phyloP scores from a whole-genome alignment of 768 basidiomycete species.

The Pleurotus salmoneostramineus region DNA sequence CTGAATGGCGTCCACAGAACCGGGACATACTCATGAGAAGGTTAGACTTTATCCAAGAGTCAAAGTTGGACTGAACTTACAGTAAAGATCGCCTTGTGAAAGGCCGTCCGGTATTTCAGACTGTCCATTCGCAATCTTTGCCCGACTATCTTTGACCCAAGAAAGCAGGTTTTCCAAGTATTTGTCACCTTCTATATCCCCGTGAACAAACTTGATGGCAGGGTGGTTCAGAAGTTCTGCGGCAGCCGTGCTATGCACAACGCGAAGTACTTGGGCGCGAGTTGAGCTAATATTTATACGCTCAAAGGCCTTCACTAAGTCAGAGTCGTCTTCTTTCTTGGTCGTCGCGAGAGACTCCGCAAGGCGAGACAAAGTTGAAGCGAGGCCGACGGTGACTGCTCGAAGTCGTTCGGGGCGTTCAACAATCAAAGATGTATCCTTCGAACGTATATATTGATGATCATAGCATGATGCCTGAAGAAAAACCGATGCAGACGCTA shows the following conservation, averaged over 20 bases:
- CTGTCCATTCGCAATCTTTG: conserved; percentile 55
- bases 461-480: conserved; percentile 72
- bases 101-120: conserved; percentile 75
- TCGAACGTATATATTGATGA: conserved; percentile 76
- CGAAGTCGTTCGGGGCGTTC: conserved; percentile 88
- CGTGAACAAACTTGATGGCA: conserved; percentile 74
- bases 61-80: conserved; percentile 37
- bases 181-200: conserved; percentile 61
- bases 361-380: conserved; percentile 73
- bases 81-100: conserved; percentile 79
- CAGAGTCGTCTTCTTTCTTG: conserved; percentile 25
- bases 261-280: conserved; percentile 20
- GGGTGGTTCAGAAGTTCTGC: conserved; percentile 54
- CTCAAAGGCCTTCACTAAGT: conserved; percentile 42
- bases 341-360: conserved; percentile 32
- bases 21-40: conserved; percentile 60
- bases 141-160: conserved; percentile 57
- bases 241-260: conserved; percentile 51
- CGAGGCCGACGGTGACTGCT: conserved; percentile 78
- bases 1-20: conserved; percentile 72
- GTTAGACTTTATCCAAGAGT: neutral
- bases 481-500: conserved; percentile 22
- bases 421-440: conserved; percentile 72
- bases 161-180: conserved; percentile 60
- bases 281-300: conserved; percentile 26